These are phyloP conservation scores for Santalum album DNA, from an alignment of 164 flowering plant species.

Conservation along the genomic window DNA sequence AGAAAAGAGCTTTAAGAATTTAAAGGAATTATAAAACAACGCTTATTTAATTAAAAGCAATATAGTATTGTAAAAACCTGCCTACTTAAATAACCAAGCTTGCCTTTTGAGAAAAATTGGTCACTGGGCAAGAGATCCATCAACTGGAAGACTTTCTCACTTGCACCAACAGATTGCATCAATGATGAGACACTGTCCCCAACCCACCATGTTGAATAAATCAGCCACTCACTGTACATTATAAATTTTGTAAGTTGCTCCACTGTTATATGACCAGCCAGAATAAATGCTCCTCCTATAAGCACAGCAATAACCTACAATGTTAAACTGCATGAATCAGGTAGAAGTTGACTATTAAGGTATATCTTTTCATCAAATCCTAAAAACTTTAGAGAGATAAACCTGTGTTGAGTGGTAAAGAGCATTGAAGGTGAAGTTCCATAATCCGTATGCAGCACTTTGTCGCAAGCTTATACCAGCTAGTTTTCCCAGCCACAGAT, in stretches of 20 bases:
- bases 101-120: constrained; percentile 69
- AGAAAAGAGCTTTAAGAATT: not conserved
- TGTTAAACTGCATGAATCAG: constrained; percentile 14
- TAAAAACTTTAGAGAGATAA: not conserved
- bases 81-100: constrained; percentile 10
- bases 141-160: constrained; percentile 91
- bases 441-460: constrained; percentile 81
- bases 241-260: constrained; percentile 92
- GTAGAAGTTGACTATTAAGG: not conserved
- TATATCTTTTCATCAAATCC: not conserved
- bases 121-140: constrained; percentile 80
- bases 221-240: constrained; percentile 89
- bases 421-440: constrained; percentile 75
- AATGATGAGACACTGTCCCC: constrained; percentile 81
- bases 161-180: constrained; percentile 97
- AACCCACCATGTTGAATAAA: constrained; percentile 91
- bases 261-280: constrained; percentile 73
- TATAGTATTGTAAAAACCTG: too few species aligned
- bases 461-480: constrained; percentile 81
- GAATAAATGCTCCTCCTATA: constrained; percentile 76
- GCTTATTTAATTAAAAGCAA: not conserved
- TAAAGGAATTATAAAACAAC: not conserved
- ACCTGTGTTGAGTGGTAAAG: constrained; percentile 94
- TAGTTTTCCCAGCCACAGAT: constrained; percentile 59
- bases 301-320: constrained; percentile 79